phyloP scores from a whole-genome alignment of 768 basidiomycete genomes.

The Tremella fuciformis region DNA sequence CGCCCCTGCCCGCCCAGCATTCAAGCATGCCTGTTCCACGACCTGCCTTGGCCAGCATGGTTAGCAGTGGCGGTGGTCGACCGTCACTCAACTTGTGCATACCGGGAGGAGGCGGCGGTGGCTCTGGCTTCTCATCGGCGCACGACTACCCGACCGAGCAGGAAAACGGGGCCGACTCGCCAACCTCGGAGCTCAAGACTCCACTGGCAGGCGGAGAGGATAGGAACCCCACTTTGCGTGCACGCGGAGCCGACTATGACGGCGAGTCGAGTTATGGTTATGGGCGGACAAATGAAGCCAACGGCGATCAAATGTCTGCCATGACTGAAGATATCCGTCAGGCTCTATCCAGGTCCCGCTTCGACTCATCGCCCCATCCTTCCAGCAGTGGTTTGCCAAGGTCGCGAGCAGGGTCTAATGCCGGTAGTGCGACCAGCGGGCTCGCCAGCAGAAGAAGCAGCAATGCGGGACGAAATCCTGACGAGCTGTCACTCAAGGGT shows the following conservation, averaged over 20 bases:
- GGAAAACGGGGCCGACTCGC: conserved; percentile 22
- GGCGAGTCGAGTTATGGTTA: conserved; percentile 41
- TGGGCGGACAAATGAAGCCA: conserved; percentile 12
- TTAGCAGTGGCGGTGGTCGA: conserved; percentile 1
- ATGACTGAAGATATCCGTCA: conserved; percentile 40
- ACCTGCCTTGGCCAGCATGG: background rate
- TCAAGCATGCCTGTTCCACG: conserved; percentile 5
- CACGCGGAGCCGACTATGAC: conserved; percentile 32
- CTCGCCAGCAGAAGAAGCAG: conserved; percentile 3
- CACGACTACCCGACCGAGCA: conserved; percentile 23
- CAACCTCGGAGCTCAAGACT: conserved; percentile 15
- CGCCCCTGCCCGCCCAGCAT: conserved; percentile 8
- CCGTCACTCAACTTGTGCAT: conserved; percentile 29
- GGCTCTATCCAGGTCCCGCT: conserved; percentile 29
- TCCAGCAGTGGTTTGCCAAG: conserved; percentile 14
- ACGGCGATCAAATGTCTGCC: conserved; percentile 21
- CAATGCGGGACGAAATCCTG: background rate
- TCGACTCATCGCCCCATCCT: conserved; percentile 21
- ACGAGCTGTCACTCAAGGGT: conserved; percentile 12
- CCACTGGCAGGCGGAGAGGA: conserved; percentile 31
- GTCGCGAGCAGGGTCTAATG: conserved; percentile 22
- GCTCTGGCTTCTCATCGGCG: conserved; percentile 15
- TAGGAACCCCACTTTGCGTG: conserved; percentile 35
- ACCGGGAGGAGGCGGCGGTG: conserved; percentile 14
- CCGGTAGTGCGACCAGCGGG: background rate